Evolutionary conservation across 139 green algal species (phyloP).

Genomic region (Eudorina sp.): DNA sequence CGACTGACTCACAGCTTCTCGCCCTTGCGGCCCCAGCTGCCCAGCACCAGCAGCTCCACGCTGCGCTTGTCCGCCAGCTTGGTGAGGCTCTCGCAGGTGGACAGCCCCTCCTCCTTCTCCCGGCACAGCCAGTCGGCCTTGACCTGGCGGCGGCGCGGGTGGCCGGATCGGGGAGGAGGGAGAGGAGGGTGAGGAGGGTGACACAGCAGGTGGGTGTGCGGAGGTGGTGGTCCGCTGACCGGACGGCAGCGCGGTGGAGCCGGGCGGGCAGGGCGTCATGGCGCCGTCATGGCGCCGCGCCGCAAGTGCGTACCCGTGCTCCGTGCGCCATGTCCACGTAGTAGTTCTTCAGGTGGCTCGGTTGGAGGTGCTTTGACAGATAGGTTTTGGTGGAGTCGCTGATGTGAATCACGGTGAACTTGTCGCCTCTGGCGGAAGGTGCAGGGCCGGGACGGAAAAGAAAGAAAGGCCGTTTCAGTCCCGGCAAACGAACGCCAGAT

Average conservation of each 20-base stretch:
- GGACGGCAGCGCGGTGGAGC: neutral
- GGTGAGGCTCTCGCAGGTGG: conserved; percentile 63
- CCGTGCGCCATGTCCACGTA: conserved; percentile 45
- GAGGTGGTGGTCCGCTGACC: neutral
- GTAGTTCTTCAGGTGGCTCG: conserved; percentile 55
- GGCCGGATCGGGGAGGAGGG: neutral
- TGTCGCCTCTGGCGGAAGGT: conserved; percentile 23
- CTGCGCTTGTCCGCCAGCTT: conserved; percentile 47
- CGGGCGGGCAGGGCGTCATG: neutral
- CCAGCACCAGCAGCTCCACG: conserved; percentile 65
- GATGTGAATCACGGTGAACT: conserved; percentile 44
- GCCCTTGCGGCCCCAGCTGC: conserved; percentile 69
- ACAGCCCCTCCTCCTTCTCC: conserved; percentile 63
- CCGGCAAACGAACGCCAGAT: neutral
- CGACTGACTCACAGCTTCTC: conserved; percentile 72
- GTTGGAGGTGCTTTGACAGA: conserved; percentile 57
- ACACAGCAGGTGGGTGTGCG: neutral
- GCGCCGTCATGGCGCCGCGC: too few relatives aligned
- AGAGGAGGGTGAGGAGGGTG: too few relatives aligned
- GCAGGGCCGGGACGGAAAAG: neutral
- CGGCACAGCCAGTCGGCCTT: conserved; percentile 60
- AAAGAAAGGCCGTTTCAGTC: neutral
- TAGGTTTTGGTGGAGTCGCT: conserved; percentile 43
- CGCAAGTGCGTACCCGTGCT: neutral
- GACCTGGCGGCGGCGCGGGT: neutral